Base-by-base conservation (phyloP, 2,329 filamentous ascomycete genomes). In the Sordariomycetes sp. region DNA sequence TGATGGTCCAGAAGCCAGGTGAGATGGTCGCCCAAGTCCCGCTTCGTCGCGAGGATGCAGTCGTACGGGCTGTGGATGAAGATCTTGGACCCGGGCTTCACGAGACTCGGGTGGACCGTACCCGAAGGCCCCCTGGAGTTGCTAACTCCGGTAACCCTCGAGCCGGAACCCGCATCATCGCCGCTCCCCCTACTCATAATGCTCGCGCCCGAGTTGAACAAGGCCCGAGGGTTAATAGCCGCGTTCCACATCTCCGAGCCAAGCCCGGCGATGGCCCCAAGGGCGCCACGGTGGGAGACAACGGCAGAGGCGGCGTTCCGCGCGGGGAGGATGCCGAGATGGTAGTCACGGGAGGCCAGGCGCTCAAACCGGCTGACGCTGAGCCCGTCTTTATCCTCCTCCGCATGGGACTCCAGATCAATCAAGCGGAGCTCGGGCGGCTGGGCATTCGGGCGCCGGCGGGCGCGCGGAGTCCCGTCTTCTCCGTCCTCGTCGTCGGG, bases 21-120 rank as follows among this genome's bases (percentile, higher is more conserved):
- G 24, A 97, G 75, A 66, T 96, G 91, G 71, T 99, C 94, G 3
- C 84, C 77, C 18, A 96, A 77, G 66, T 96, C 92, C 64, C 94
- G 81, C 68, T 92, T 92, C 2, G 94, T 90, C 0, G 90, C 90
- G 58, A 97, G 76, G n/a, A 97, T 87, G 65, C 92, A 97, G 71
- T 99, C 94, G 67, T 95, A 99, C 0, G 94, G 94, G 65, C 91
- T 97, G 66, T 96, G 91, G 48, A 99, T 90, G 68, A 97, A 97
- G 18, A 99, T 88, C 66, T 97, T 79, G 64, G 79, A 70, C 1
- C 81, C 79, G 55, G 76, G 76, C 65, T 83, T 79, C 63, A 78
- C 65, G 62, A 88, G 69, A 64, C 76, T 77, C 58, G 81, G 71
- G 67, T 86, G 79, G 1, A 79, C 73, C 14, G 74, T 70, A 43